Base-by-base conservation (phyloP, 2,329 filamentous ascomycete species). In the Fusarium sp. region DNA sequence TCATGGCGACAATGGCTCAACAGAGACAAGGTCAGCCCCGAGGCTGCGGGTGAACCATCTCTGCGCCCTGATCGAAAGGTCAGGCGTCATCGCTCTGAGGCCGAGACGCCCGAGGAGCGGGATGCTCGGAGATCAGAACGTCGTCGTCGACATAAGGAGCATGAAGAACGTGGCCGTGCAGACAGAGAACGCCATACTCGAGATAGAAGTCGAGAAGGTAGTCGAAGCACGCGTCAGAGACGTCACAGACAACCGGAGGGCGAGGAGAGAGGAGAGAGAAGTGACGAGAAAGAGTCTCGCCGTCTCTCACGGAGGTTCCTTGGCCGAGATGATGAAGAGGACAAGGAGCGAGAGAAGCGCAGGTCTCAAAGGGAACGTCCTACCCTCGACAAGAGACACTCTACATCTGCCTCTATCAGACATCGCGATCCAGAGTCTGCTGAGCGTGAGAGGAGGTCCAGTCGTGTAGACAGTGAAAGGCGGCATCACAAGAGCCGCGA, bases 1-100 rank as follows among this genome's bases (percentile, higher is more conserved):
- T 63, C 60, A 41, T 63, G 60, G 60, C 58, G 60, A 43, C 37
- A 52, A 48, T 63, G 60, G 60, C 60, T 63, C 39, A 63, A 42
- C 49, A 42, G 58, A 37, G 60, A 63, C 31, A 63, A 56, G 26
- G 29, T 33, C 37, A 53, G 61, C 21, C 59, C 57, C 18, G 60
- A 63, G 41, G 49, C 54, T n/a, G 44, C 58, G 20, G 60, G 43
- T 55, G 48, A 57, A 20, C 41, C 44, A 20, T 33, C 60, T 33
- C 49, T 63, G 33, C 58, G 57, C 31, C 44, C 41, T 48, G 60
- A 63, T 21, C 53, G 38, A 23, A 63, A 55, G 49, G 48, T 41
- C 15, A 48, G 38, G 12, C 58, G 35, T 43, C 60, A 63, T 29
- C 60, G 60, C 8, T 23, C 48, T 31, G 60, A 63, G 9, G 31